Evolutionary conservation across 2,329 filamentous ascomycete genomes (phyloP), one percentile per base, ranked within the genome.

Genomic region (Fusarium sp.): DNA sequence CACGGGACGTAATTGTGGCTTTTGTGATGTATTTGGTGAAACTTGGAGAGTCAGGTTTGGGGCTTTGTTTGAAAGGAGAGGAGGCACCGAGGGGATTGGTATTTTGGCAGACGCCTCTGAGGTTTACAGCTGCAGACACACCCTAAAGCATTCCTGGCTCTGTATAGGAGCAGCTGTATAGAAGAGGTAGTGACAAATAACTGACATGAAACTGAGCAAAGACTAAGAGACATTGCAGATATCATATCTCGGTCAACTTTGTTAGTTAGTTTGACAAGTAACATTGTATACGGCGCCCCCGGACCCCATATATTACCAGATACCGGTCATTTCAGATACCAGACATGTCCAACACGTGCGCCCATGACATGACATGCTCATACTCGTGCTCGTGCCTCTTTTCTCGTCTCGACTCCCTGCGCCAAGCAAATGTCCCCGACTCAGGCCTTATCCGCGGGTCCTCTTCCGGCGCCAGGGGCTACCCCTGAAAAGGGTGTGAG

Each of bases 261-360:
- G 53, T 62, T 56, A 59, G 67, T 34, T 40, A 48, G 43, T 28
- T 48, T 43, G 39, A 23, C 15, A 30, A 40, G 42, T 56, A 38
- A 32, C 28, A 32, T 46, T 49, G 51, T 46, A 44, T 52, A 53
- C 51, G 45, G 54, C 46, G 21, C 10, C 47, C 52, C 63, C 48
- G 56, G 53, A 53, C 20, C 50, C 28, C 28, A 32, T 15, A 32
- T 15, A 1, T 28, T 28, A 7, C 23, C 23, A 23, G 23, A 23
- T 23, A 23, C 23, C 23, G 23, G 23, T 23, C 23, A 23, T 23
- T 23, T 7, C 23, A 23, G 23, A 23, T 23, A 45, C 42, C 69
- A 66, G 36, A 62, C 57, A 61, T n/a, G 17, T 7, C n/a, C 34
- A 36, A 67, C 67, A 72, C 67, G 69, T 72, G 69, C 62, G 48